These are phyloP conservation scores for Coprinellus micaceus DNA, from an alignment of 768 basidiomycete species.

Conservation along the genomic window DNA sequence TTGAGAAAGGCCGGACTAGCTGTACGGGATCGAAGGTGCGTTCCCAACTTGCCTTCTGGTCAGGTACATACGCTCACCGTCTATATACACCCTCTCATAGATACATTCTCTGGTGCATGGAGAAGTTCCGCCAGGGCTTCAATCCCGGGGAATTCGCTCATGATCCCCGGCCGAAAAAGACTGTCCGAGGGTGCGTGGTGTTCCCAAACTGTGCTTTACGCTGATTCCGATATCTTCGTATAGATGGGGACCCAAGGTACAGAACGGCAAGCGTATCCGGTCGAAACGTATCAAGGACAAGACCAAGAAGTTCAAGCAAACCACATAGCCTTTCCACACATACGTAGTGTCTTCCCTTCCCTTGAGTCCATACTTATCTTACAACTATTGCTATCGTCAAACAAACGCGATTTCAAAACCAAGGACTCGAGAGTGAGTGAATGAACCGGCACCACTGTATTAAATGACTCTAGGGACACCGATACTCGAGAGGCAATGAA, in stretches of 20 bases:
- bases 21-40: slow-evolving; percentile 69
- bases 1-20: slow-evolving; percentile 64
- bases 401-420: no score
- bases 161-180: slow-evolving; percentile 67
- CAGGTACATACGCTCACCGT: neutral
- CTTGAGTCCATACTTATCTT: neutral
- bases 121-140: slow-evolving; percentile 63
- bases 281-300: slow-evolving; percentile 48
- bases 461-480: no score
- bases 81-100: slow-evolving; percentile 32
- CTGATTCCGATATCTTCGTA: slow-evolving; percentile 1
- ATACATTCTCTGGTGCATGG: slow-evolving; percentile 83
- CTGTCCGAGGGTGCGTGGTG: slow-evolving; percentile 66
- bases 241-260: slow-evolving; percentile 74
- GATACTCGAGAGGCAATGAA: no score
- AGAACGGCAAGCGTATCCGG: slow-evolving; percentile 71
- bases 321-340: neutral
- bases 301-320: slow-evolving; percentile 17
- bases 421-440: no score
- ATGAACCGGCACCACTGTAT: neutral
- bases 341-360: neutral
- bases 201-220: neutral
- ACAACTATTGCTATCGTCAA: neutral
- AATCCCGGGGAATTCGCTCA: slow-evolving; percentile 61
- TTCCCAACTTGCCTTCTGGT: slow-evolving; percentile 7